Evolutionary conservation across 805 yeast species (phyloP).

Genomic region (Kuraishia piskuri): DNA sequence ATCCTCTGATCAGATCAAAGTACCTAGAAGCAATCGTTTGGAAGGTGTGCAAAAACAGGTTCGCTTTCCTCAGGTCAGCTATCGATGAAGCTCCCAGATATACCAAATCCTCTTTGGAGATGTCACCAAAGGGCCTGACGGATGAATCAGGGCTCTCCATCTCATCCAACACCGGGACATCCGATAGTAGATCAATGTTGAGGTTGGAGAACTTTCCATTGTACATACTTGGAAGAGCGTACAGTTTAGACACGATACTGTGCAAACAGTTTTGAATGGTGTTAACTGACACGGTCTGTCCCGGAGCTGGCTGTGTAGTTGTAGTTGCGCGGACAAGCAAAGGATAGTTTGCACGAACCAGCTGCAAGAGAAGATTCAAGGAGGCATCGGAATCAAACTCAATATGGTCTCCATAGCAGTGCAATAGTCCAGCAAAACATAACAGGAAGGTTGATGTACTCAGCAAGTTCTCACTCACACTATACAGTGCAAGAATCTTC

Average conservation of each 20-base stretch:
- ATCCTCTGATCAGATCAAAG: background rate
- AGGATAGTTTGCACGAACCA: background rate
- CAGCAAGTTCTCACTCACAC: slow-evolving; percentile 2
- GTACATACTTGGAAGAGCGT: background rate
- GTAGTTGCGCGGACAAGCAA: background rate
- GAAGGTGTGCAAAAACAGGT: background rate
- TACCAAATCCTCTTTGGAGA: background rate
- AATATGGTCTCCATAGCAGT: slow-evolving; percentile 28
- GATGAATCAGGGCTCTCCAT: background rate
- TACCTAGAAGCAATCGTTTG: background rate
- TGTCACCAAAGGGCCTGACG: background rate
- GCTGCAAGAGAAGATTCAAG: background rate
- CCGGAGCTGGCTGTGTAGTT: background rate
- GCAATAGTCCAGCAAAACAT: background rate
- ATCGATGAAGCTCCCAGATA: background rate
- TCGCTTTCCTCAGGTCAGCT: background rate
- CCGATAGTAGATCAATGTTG: background rate
- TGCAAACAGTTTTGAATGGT: background rate
- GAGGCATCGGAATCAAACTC: slow-evolving; percentile 23
- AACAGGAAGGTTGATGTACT: slow-evolving; percentile 2
- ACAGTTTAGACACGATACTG: background rate
- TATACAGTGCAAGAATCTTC: slow-evolving; percentile 14
- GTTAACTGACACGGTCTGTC: background rate
- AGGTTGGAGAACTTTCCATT: background rate
- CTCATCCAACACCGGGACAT: background rate